Conservation (phyloP, 2,329 filamentous ascomycete genomes). For the Fusarium siculi region DNA sequence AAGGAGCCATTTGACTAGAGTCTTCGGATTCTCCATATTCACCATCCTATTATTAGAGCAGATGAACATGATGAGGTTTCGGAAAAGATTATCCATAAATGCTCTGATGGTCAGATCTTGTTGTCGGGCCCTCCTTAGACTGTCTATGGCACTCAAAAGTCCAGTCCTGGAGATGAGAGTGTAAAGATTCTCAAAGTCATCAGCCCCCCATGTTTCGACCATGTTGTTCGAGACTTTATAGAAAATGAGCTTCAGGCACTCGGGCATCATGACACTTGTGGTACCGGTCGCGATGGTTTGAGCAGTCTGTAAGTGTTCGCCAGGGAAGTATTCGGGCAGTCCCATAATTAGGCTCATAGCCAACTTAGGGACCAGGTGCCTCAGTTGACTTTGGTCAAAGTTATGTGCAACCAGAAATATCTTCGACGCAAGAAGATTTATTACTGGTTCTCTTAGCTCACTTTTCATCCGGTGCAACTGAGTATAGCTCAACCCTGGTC, state of each 20-base stretch:
- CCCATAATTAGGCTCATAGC: rapidly evolving
- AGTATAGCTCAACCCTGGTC: not conserved
- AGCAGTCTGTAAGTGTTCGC: not conserved
- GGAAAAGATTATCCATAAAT: not conserved
- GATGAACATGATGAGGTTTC: rapidly evolving
- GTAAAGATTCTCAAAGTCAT: not conserved
- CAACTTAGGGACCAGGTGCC: rapidly evolving
- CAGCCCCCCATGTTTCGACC: rapidly evolving
- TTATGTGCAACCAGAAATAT: rapidly evolving
- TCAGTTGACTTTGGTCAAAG: rapidly evolving
- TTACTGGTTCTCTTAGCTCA: rapidly evolving
- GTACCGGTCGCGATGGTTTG: rapidly evolving
- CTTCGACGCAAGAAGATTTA: rapidly evolving
- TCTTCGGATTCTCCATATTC: not conserved
- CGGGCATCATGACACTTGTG: rapidly evolving
- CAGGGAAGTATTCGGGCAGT: not conserved
- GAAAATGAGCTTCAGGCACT: not conserved
- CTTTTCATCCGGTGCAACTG: not conserved
- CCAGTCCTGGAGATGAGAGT: rapidly evolving
- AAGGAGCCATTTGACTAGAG: not conserved
- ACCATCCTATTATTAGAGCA: rapidly evolving
- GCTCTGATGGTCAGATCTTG: not conserved
- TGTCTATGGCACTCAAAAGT: rapidly evolving
- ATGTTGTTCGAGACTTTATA: rapidly evolving
- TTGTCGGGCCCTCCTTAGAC: rapidly evolving